phyloP scores from a whole-genome alignment of 73 alveolate genomes.

The Paramecium octaurelia region DNA sequence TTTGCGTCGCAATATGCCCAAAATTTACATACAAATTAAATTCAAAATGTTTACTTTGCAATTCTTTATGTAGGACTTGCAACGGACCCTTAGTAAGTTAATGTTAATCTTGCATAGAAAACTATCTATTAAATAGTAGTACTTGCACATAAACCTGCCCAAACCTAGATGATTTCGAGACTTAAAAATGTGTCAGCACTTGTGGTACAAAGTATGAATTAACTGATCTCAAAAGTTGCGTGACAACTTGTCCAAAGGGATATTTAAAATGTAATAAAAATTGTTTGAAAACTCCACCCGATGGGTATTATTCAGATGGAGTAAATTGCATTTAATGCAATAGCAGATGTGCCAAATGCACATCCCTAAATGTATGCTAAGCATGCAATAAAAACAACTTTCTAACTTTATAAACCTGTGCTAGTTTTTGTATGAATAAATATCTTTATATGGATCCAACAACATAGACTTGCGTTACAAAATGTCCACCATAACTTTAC shows the following conservation, averaged over 20 bases:
- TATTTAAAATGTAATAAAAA: background rate
- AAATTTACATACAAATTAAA: background rate
- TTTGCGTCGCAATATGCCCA: background rate
- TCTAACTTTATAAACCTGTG: background rate
- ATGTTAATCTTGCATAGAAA: background rate
- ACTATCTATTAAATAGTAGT: background rate
- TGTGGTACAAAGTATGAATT: background rate
- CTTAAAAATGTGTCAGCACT: background rate
- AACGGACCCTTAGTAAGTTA: background rate
- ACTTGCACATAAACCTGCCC: background rate
- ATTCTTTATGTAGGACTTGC: background rate
- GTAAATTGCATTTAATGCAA: background rate
- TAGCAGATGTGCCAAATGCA: background rate
- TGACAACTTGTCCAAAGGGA: background rate
- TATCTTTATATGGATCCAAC: background rate
- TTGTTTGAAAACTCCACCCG: background rate
- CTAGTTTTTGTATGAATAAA: background rate
- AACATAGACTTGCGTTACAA: background rate
- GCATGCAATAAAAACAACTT: background rate
- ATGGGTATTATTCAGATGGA: constrained; percentile 3
- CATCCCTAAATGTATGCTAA: background rate
- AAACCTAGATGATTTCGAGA: background rate
- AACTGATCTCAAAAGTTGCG: background rate
- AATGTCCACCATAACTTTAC: background rate
- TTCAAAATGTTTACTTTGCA: background rate